Percentiles rank a stretch among this genome's conserved stretches.
phyloP scores from a whole-genome alignment of 257 asterid genomes.

The Dorcoceras hygrometricum region DNA sequence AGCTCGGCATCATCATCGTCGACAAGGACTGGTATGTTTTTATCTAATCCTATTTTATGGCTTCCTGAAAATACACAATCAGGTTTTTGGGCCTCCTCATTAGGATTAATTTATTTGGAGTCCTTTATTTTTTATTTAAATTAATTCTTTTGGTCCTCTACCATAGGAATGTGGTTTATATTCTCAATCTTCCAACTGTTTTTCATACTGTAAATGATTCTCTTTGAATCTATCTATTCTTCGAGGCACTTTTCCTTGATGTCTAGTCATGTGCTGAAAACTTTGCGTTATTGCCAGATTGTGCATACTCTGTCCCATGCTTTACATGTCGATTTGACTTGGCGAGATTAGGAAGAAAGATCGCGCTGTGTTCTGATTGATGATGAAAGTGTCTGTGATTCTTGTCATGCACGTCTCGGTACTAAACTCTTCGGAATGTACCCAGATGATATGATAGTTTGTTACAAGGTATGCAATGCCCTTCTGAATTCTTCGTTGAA shows the following conservation, averaged over 20 bases:
- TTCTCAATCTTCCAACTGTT: background rate
- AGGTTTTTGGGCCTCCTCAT: conserved; percentile 1
- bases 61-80: background rate
- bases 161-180: conserved; percentile 15
- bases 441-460: conserved; percentile 93
- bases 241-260: conserved; percentile 12
- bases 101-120: background rate
- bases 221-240: background rate
- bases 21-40: conserved; percentile 74
- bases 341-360: conserved; percentile 91
- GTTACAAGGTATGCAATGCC: conserved; percentile 71
- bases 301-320: conserved; percentile 79
- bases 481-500: background rate
- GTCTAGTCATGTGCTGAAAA: conserved; percentile 2
- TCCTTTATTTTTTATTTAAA: conserved; percentile 1
- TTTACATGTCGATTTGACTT: conserved; percentile 68
- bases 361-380: conserved; percentile 79
- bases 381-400: conserved; percentile 83
- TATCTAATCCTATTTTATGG: conserved; percentile 10
- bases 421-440: conserved; percentile 95
- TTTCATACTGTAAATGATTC: background rate
- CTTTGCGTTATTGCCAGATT: conserved; percentile 43
- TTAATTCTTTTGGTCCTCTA: conserved; percentile 18
- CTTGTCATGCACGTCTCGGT: conserved; percentile 95
- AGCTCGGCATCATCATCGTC: conserved; percentile 89